A percentile compares a stretch with the other conserved stretches of the same genome.
These are phyloP conservation scores for Salvia splendens DNA, from an alignment of 257 asterid genomes.

Conservation along the genomic window DNA sequence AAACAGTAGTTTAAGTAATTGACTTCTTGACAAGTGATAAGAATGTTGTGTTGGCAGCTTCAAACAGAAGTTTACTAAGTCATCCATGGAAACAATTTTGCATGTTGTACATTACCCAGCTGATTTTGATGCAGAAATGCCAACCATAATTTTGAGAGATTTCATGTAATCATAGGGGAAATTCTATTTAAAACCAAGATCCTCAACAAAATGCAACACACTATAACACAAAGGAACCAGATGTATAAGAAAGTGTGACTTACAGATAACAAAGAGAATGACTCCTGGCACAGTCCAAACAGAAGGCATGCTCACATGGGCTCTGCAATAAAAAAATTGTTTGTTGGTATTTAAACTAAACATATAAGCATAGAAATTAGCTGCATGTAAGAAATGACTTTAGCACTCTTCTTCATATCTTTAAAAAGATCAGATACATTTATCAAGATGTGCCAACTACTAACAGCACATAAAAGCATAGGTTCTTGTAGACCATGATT, in stretches of 20 bases:
- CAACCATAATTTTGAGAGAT: too few species aligned
- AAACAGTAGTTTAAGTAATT: not conserved
- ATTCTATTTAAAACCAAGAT: too few species aligned
- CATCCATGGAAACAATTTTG: not conserved
- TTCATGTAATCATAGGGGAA: too few species aligned
- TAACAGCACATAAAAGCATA: too few species aligned
- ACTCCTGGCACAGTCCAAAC: constrained; percentile 94
- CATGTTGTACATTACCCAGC: not conserved
- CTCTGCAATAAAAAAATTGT: constrained; percentile 60
- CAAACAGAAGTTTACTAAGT: not conserved
- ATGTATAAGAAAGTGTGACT: constrained; percentile 34
- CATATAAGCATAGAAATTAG: constrained; percentile 16
- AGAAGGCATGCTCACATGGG: constrained; percentile 96
- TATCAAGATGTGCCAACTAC: not conserved
- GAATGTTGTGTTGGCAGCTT: not conserved
- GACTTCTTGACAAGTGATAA: not conserved
- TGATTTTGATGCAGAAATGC: not conserved
- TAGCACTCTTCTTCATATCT: constrained; percentile 1
- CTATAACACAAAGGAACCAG: constrained; percentile 1
- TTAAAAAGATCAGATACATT: constrained; percentile 13
- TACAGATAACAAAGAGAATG: constrained; percentile 96
- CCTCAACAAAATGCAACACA: not conserved
- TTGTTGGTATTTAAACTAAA: constrained; percentile 15
- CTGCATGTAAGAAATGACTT: constrained; percentile 12
- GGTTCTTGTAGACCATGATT: too few species aligned